Percentiles rank a stretch among this genome's conserved stretches.
Evolutionary conservation across 495 filamentous ascomycete species (phyloP).

Genomic region (Aspergillus campestris): DNA sequence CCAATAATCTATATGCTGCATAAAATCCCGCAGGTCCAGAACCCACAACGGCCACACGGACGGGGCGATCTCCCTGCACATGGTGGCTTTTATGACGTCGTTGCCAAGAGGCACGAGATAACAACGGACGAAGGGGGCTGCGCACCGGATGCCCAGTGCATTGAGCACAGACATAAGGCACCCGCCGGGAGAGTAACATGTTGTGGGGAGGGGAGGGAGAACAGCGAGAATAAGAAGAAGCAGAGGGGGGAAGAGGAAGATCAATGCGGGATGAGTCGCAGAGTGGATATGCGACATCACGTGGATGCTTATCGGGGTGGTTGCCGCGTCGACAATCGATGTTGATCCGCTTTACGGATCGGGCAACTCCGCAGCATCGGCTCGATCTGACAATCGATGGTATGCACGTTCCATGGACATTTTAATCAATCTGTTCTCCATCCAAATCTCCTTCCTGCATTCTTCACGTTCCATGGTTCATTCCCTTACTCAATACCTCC

Average conservation of each 20-base stretch:
- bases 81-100: conserved; percentile 26
- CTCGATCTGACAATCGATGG: conserved; percentile 14
- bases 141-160: conserved; percentile 20
- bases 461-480: background rate
- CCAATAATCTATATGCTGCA: conserved; percentile 74
- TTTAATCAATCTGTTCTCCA: conserved; percentile 3
- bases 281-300: conserved; percentile 5
- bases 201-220: background rate
- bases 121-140: background rate
- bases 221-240: background rate
- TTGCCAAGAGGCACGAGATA: conserved; percentile 6
- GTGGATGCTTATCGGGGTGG: conserved; percentile 20
- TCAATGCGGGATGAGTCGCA: no score
- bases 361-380: background rate
- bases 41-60: conserved; percentile 81
- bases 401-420: conserved; percentile 10
- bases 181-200: conserved; percentile 21
- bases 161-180: conserved; percentile 25
- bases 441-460: conserved; percentile 1
- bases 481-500: background rate
- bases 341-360: conserved; percentile 7
- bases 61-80: conserved; percentile 41
- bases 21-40: conserved; percentile 97
- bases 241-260: background rate
- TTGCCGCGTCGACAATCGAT: conserved; percentile 33